Evolutionary conservation across 2,329 filamentous ascomycete species (phyloP), one percentile per base, ranked within the genome.

Genomic region (Aspergillaceae sp.): DNA sequence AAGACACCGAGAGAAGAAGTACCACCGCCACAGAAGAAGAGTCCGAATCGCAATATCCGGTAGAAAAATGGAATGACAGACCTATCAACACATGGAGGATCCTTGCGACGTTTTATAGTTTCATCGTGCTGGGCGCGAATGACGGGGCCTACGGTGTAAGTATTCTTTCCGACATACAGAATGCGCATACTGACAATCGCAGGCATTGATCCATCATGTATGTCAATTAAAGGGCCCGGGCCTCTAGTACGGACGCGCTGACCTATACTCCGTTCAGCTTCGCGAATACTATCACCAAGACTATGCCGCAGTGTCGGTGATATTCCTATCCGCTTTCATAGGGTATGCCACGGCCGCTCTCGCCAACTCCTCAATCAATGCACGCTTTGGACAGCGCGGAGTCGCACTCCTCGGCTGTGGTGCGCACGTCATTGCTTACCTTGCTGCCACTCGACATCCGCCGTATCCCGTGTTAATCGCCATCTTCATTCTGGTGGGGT

Each of bases 391-490:
- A 30, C 85, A 87, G 61, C 75, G 83, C 27, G 87, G 86, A 9
- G 76, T 90, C 10, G 83, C 84, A 10, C 58, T 86, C 42, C 57
- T 87, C 1, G 80, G 75, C 0, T 79, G 84, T 0, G 47, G 43
- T 3, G 46, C 48, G 29, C 62, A 65, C 29, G 49, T 65, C 4
- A 46, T 61, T 41, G 56, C 60, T 3, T 65, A 62, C 35, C 48
- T 83, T 29, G 74, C 53, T 19, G 4, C 86, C 46, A 74, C 77
- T 4, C 65, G 82, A 3, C 85, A 87, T 60, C 85, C 84, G 1
- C 82, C 83, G 0, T 88, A 82, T 56, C 78, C 82, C 0, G 79
- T 80, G 0, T 66, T 89, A 0, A 78, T 84, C 1, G 65, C 86
- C 9, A 72, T 81, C 28, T 80, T 84, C 57, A 74, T 82, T 42